These are phyloP conservation scores for Tylopilus orsonianus DNA, from an alignment of 1,284 basidiomycete species.

Conservation along the genomic window DNA sequence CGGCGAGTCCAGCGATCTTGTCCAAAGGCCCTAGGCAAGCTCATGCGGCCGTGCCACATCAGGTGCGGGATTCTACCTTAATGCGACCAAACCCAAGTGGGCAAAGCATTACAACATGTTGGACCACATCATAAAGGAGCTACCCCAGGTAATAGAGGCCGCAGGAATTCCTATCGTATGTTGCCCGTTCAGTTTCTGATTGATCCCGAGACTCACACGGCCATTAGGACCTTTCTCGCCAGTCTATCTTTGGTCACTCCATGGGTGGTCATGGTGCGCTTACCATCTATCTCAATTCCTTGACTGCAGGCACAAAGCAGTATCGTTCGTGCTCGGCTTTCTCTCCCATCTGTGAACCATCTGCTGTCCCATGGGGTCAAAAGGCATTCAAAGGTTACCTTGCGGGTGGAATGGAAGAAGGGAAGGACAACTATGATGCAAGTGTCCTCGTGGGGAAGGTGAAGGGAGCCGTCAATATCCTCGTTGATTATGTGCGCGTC, in stretches of 20 bases:
- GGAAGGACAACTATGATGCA: conserved; percentile 77
- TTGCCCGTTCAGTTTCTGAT: conserved; percentile 11
- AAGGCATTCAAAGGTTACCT: conserved; percentile 95
- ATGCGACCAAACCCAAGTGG: conserved; percentile 82
- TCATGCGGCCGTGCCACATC: conserved; percentile 6
- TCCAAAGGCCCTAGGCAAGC: neutral
- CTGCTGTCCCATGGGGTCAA: conserved; percentile 85
- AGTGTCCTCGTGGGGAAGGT: conserved; percentile 75
- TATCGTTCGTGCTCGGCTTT: conserved; percentile 95
- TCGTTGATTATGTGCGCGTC: conserved; percentile 75
- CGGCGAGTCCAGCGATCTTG: conserved; percentile 36
- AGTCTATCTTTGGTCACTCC: conserved; percentile 85
- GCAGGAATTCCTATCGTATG: conserved; percentile 67
- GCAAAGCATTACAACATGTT: conserved; percentile 91
- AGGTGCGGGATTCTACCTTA: conserved; percentile 93
- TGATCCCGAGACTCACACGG: conserved; percentile 1
- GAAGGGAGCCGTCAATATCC: conserved; percentile 71
- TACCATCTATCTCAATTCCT: conserved; percentile 80
- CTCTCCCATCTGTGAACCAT: conserved; percentile 89
- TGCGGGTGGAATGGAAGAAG: conserved; percentile 75
- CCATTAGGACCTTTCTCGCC: conserved; percentile 62
- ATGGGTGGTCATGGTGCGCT: conserved; percentile 95
- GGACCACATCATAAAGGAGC: conserved; percentile 77
- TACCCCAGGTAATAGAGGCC: conserved; percentile 74
- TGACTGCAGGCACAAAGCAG: conserved; percentile 49